Evolutionary conservation across 495 filamentous ascomycete species (phyloP), one percentile per base, ranked within the genome.

Genomic region (Staphylotrichum tortipilum): DNA sequence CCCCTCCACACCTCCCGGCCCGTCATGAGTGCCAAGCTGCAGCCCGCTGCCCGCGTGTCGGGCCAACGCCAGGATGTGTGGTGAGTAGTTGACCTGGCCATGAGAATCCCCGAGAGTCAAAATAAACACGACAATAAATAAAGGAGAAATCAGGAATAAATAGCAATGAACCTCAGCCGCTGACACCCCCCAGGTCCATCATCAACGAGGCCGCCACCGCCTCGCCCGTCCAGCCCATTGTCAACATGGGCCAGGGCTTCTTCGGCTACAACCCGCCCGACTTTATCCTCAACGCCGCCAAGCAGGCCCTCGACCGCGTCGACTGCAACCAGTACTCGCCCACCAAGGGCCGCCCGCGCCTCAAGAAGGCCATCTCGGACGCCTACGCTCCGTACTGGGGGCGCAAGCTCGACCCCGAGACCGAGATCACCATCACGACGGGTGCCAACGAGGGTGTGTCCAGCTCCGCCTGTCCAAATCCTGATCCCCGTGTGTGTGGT

Each of bases 311-410:
- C 19, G 82, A 95, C 62, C 76, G 80, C n/a, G 92, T 98, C 6
- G 92, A 97, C 44, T 95, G 91, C 75, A 98, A 98, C 65, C 92
- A 98, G 71, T 98, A 98, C 70, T 88, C 89, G 12, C 92, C 92
- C 3, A 97, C 92, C 1, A 89, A 86, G 75, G 92, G 92, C 44
- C 82, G 92, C 0, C 89, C 91, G 30, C 78, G 90, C 29, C 73
- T 98, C 57, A 89, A 83, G 76, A 83, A 97, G 68, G 92, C 92
- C 26, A 78, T 98, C 56, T 85, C 92, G 0, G 81, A 90, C 50
- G 82, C 94, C 9, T 97, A 97, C 66, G 85, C 88, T 1, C 85
- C 86, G 1, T 83, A 81, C 69, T 95, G 91, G 68, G 86, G 83
- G 23, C 76, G 82, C 37, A 79, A 76, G 45, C 68, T 98, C 14